These are phyloP conservation scores for Beta corolliflora DNA, from an alignment of 179 eudicot genomes.

Conservation along the genomic window DNA sequence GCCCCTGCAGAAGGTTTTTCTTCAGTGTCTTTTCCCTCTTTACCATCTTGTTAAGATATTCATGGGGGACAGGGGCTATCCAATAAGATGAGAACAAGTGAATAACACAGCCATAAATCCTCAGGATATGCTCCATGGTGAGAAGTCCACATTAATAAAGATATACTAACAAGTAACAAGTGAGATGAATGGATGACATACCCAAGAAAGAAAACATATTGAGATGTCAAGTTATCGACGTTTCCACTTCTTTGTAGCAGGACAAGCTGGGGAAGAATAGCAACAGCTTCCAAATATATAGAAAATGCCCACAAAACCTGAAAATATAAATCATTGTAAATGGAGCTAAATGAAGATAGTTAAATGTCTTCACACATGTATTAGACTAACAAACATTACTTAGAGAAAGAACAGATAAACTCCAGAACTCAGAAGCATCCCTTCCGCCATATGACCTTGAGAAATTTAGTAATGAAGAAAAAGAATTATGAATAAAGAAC, in stretches of 20 bases:
- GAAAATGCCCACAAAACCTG: slow-evolving; percentile 94
- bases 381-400: background rate
- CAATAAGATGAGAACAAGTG: background rate
- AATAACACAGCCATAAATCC: background rate
- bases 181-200: slow-evolving; percentile 31
- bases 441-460: background rate
- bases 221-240: slow-evolving; percentile 87
- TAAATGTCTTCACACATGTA: background rate
- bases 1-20: background rate
- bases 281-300: slow-evolving; percentile 88
- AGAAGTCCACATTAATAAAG: background rate
- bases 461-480: background rate
- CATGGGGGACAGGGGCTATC: background rate
- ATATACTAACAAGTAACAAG: background rate
- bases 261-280: slow-evolving; percentile 94
- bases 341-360: background rate
- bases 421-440: background rate
- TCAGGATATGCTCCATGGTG: slow-evolving; percentile 1
- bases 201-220: slow-evolving; percentile 95
- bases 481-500: background rate
- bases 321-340: background rate
- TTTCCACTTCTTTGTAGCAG: slow-evolving; percentile 93
- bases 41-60: background rate
- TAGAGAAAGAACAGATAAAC: background rate
- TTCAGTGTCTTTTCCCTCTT: background rate